phyloP scores from a whole-genome alignment of 768 basidiomycete genomes.

The Boletus subcaerulescens region DNA sequence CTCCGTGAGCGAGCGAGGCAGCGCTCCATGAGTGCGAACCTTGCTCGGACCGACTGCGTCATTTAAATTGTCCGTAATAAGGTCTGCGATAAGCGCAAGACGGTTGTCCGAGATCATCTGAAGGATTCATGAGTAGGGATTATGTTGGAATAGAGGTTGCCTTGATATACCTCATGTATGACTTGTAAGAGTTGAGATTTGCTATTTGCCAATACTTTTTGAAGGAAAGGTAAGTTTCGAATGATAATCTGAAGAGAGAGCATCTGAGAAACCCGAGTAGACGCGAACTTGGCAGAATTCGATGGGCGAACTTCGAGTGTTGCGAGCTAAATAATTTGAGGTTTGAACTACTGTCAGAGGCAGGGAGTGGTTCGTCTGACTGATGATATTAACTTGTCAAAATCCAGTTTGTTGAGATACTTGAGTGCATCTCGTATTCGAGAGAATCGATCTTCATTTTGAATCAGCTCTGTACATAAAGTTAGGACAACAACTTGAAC shows the following conservation, averaged over 20 bases:
- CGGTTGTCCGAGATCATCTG: constrained; percentile 78
- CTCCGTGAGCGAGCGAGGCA: not conserved
- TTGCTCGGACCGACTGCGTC: constrained; percentile 63
- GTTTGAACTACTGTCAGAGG: not conserved
- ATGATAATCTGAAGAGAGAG: constrained; percentile 75
- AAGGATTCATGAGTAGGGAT: not conserved
- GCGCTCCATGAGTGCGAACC: constrained; percentile 35
- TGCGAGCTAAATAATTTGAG: constrained; percentile 48
- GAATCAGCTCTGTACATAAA: constrained; percentile 58
- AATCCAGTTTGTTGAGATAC: constrained; percentile 73
- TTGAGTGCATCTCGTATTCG: constrained; percentile 68
- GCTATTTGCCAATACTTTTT: constrained; percentile 56
- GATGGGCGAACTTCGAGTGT: constrained; percentile 56
- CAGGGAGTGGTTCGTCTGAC: constrained; percentile 34
- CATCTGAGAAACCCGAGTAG: constrained; percentile 71
- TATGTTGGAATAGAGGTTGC: not conserved
- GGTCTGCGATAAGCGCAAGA: constrained; percentile 55
- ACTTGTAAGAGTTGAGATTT: constrained; percentile 59
- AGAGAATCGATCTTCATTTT: constrained; percentile 70
- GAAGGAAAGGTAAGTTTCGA: constrained; percentile 59
- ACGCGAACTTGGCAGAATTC: constrained; percentile 59
- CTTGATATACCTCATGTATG: constrained; percentile 50
- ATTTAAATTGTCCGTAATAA: constrained; percentile 66
- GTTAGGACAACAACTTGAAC: not conserved
- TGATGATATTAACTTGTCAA: constrained; percentile 80